Evolutionary conservation across 345 rosid species (phyloP), one percentile per base, ranked within the genome.

Genomic region (Punica granatum): DNA sequence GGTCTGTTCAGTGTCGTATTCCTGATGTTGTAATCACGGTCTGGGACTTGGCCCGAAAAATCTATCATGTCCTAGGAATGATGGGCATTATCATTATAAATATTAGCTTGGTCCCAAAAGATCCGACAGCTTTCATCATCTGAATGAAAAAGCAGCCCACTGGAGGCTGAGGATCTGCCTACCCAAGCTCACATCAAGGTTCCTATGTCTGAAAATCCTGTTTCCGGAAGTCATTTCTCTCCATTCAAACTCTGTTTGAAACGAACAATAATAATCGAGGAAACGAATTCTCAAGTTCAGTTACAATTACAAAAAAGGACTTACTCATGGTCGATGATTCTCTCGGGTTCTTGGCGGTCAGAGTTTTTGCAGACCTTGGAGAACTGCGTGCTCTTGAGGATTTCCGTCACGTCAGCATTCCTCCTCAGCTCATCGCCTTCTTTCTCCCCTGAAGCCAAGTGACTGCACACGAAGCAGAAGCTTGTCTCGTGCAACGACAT

Each of bases 381-480:
- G 70, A 95, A 95, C 46, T 85, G 92, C 64, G 86, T 78, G 81
- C 78, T 80, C 75, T 83, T 95, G 13, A 90, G 77, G 48, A 95
- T 92, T 77, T 95, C 98, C 36, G 82, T 72, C 28, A 90, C 96
- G 46, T 95, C 99, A 0, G 98, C 81, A 56, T 95, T 95, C 69
- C 99, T 80, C 78, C 75, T 90, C 31, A 92, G 78, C 81, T 90
- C 99, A 54, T 95, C 97, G 3, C 99, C 97, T 64, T 92, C 99
- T 73, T 87, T 95, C 83, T 95, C 97, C 25, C 99, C 97, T 0
- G 99, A 92, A 67, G 98, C 99, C 67, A 95, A 79, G 80, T 90
- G 99, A 48, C 96, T 82, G 80, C 98, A 92, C 41, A 92, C 90
- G 71, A 94, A 89, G 86, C 98, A 94, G 75, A 94, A 84, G 81